Evolutionary conservation across 202 grass and related monocot genomes (phyloP).

Genomic region (Schoenoplectus tabernaemontani): DNA sequence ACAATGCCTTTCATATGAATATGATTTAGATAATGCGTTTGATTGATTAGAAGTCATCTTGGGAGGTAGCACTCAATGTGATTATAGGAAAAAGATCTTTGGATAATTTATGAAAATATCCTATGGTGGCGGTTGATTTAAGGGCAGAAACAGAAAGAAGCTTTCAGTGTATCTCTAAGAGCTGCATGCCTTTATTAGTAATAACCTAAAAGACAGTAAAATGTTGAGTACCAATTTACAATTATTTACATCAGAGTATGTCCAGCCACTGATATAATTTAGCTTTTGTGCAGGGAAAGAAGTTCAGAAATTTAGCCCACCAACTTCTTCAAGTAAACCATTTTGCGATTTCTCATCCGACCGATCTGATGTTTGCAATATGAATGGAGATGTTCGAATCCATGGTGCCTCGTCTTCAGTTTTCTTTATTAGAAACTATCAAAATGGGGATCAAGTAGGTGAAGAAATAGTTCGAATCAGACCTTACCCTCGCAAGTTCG

Average conservation of each 20-base stretch:
- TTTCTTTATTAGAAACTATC: conserved; percentile 17
- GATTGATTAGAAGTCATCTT: too few relatives aligned
- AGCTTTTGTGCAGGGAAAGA: conserved; percentile 1
- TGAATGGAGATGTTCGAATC: conserved; percentile 27
- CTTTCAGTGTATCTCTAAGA: background rate
- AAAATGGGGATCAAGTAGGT: background rate
- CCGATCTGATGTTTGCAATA: conserved; percentile 44
- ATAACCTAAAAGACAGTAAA: background rate
- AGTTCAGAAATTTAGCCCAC: background rate
- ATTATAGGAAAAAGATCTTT: background rate
- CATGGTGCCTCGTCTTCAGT: conserved; percentile 23
- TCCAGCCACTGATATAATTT: background rate
- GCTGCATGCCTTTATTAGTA: too few relatives aligned
- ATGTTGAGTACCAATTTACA: background rate
- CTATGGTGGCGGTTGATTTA: too few relatives aligned
- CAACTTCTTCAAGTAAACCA: background rate
- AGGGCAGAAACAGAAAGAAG: too few relatives aligned
- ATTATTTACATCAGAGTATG: background rate
- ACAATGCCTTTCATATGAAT: too few relatives aligned
- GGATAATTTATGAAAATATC: background rate
- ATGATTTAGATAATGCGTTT: too few relatives aligned
- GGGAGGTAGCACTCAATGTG: background rate
- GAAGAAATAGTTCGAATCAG: conserved; percentile 29
- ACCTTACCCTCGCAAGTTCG: conserved; percentile 68
- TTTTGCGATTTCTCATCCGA: conserved; percentile 40